Base-by-base conservation (phyloP, 1,139 yeast genomes). In the Debaryomyces sp. region DNA sequence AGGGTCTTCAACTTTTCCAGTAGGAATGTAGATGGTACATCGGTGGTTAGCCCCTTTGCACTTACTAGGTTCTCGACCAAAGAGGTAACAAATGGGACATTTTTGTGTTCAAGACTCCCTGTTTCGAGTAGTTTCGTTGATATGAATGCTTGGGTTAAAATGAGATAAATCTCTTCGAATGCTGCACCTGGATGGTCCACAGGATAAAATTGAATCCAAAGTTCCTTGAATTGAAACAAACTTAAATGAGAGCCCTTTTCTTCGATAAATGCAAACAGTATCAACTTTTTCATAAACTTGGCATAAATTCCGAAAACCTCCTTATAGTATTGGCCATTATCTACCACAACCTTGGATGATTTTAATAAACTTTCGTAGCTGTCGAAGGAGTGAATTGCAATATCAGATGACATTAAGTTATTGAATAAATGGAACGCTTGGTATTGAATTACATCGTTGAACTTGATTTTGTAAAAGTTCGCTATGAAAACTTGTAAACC, bases 391-490 rank as follows among this genome's bases (percentile, higher is more conserved):
- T 13, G 4, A 8, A 13, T 10, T 3, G 65, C 62, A 18, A 63
- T 53, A 0, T 40, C 49, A 10, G 29, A 32, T 32, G 61, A 55
- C 51, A 72, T 48, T 27, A 69, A 47, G 51, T 75, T 73, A 40
- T 61, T 68, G 48, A 75, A 57, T 50, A 71, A 54, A 55, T 75
- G 80, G 40, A 71, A 58, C 1, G 71, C 64, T 55, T 76, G 81
- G 41, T 63, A 62, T 51, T 73, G 78, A 4, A 76, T 62, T 5
- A 75, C 63, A 54, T 76, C 80, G 22, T 60, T 61, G 48, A 71
- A 64, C 2, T 50, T 55, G 35, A 54, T 52, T 21, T 54, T 46
- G 47, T 71, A 64, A 43, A 69, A 63, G 4, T 50, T 44, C 5
- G 44, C 36, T 23, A 68, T 50, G 26, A 73, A 67, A 2, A 35